phyloP scores from a whole-genome alignment of 2,329 filamentous ascomycete genomes.

The Ustilaginoidea virens region DNA sequence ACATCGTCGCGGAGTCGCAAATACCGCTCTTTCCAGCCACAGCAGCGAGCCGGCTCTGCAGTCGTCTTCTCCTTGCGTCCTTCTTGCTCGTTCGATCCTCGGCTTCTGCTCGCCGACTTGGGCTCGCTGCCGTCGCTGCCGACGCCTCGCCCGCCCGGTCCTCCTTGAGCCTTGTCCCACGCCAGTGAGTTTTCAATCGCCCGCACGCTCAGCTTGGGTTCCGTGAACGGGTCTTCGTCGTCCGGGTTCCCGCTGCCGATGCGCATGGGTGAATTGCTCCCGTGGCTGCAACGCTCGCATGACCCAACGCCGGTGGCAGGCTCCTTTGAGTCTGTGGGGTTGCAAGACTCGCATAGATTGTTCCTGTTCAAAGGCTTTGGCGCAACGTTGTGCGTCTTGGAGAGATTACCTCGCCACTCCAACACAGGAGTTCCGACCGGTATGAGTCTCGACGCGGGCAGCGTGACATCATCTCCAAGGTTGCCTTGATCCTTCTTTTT shows the following conservation, averaged over 20 bases:
- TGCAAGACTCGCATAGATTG: slow-evolving; percentile 6
- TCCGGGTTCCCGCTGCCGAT: slow-evolving; percentile 1
- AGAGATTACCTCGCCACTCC: slow-evolving; percentile 6
- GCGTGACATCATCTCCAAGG: background rate
- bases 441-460: background rate
- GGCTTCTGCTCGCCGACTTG: background rate
- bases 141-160: slow-evolving; percentile 4
- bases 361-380: background rate
- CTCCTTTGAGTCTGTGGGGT: slow-evolving; percentile 1
- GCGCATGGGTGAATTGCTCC: slow-evolving; percentile 1
- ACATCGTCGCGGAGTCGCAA: slow-evolving; percentile 24
- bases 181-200: slow-evolving; percentile 15
- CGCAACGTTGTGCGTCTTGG: background rate
- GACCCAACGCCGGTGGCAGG: background rate
- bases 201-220: slow-evolving; percentile 11
- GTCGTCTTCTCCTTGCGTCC: background rate
- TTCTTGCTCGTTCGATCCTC: background rate
- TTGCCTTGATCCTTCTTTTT: background rate
- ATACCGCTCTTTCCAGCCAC: slow-evolving; percentile 27
- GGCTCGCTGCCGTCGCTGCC: slow-evolving; percentile 1
- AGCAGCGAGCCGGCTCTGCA: slow-evolving; percentile 16
- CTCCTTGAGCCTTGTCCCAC: slow-evolving; percentile 9
- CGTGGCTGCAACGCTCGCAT: slow-evolving; percentile 2
- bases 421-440: slow-evolving; percentile 3
- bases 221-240: slow-evolving; percentile 3